Evolutionary conservation across 768 basidiomycete species (phyloP), one percentile per base, ranked within the genome.

Genomic region (Trametes sanguinea): DNA sequence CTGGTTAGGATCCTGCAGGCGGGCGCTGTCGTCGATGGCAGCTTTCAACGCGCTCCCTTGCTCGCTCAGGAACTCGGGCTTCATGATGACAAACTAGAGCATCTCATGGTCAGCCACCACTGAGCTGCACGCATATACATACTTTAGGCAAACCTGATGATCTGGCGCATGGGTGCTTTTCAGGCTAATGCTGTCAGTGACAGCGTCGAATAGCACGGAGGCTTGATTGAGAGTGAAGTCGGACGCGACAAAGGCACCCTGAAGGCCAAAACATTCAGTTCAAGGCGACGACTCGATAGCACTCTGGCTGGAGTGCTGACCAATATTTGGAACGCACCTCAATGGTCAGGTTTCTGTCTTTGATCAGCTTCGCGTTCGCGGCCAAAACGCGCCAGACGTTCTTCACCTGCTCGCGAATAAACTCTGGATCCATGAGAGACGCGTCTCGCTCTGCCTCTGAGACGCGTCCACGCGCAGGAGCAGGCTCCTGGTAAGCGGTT

Each of bases 341-440:
- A 27, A 48, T 22, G 8, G 27, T 37, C 39, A 62, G 42, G 10
- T 37, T 22, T 37, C 33, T 55, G 2, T 56, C 61, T 8, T 39
- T 7, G 9, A 61, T 55, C 35, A 54, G 40, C 45, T 54, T 48
- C 29, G 46, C 53, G 47, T 61, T 61, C 9, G 60, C 37, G 9
- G 46, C 29, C 14, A 54, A 7, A 32, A 61, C 53, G 14, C 52
- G 52, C 52, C 52, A 54, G 32, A 61, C 22, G 37, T 54, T 54
- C n/a, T 48, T 48, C 5, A 54, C 53, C 47, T 61, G 60, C 27
- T 61, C 53, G 30, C 52, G 52, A 8, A 50, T 32, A 17, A 61
- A 61, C 10, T 61, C 60, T 17, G 52, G 52, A 37, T 51, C 50
- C 58, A 53, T 53, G 8, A 16, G 7, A 6, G 35, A 37, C 35